phyloP scores from a whole-genome alignment of 2,329 filamentous ascomycete species.

The Talaromyces sp. region DNA sequence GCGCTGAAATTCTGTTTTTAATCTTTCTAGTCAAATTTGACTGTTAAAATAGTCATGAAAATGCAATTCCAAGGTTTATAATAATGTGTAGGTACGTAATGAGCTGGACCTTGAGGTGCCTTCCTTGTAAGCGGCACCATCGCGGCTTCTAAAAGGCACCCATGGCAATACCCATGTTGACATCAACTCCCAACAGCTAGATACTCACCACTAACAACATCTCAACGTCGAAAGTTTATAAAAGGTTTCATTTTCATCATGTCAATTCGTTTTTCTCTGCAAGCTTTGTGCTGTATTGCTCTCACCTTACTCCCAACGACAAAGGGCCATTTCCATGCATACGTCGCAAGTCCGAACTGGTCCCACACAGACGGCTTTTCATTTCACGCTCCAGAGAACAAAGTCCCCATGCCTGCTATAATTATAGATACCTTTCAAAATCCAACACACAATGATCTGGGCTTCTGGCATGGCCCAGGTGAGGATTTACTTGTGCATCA shows the following conservation, averaged over 20 bases:
- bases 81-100: too few relatives aligned
- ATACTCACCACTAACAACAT: neutral
- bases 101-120: too few relatives aligned
- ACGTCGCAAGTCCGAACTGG: constrained; percentile 1
- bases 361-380: neutral
- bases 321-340: constrained; percentile 4
- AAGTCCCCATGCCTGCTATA: constrained; percentile 17
- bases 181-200: neutral
- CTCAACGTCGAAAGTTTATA: neutral
- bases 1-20: too few relatives aligned
- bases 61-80: too few relatives aligned
- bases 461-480: constrained; percentile 68
- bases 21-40: too few relatives aligned
- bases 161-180: neutral
- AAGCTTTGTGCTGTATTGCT: constrained; percentile 1
- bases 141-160: too few relatives aligned
- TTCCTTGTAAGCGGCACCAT: too few relatives aligned
- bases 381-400: neutral
- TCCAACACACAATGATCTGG: constrained; percentile 59
- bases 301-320: constrained; percentile 7
- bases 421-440: constrained; percentile 65
- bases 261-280: neutral
- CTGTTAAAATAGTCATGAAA: too few relatives aligned
- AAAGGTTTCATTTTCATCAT: constrained; percentile 1
- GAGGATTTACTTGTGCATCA: constrained; percentile 60